A percentile compares a stretch with the other conserved stretches of the same genome.
phyloP scores from a whole-genome alignment of 2,329 filamentous ascomycete genomes.

The Botrytis aclada region DNA sequence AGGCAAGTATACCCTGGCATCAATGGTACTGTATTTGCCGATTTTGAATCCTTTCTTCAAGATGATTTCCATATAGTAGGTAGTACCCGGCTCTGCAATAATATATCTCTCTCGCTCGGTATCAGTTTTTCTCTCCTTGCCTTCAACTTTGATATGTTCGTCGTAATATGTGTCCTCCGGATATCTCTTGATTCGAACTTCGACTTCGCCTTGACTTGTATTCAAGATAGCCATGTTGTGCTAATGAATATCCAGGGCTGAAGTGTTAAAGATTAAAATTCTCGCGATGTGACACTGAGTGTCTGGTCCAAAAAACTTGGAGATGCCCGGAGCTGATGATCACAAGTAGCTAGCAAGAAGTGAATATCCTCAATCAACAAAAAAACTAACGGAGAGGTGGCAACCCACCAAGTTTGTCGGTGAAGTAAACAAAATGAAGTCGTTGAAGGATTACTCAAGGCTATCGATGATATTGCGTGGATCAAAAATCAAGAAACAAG shows the following conservation, averaged over 20 bases:
- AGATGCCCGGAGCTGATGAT: no score
- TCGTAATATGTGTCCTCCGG: slow-evolving; percentile 11
- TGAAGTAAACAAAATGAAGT: not conserved
- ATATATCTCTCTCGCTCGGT: slow-evolving; percentile 1
- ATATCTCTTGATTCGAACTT: slow-evolving; percentile 10
- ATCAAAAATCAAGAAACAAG: not conserved
- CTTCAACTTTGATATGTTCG: slow-evolving; percentile 17
- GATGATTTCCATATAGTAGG: slow-evolving; percentile 5
- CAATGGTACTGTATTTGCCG: not conserved
- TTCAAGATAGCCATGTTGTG: not conserved
- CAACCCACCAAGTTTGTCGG: no score
- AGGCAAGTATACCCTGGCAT: not conserved
- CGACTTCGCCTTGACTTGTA: not conserved
- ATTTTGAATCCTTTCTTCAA: slow-evolving; percentile 14
- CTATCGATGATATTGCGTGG: not conserved
- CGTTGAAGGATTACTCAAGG: no score
- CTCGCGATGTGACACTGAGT: no score
- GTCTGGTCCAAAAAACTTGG: accelerated
- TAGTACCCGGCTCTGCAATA: slow-evolving; percentile 5
- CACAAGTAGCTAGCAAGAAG: no score
- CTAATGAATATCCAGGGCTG: not conserved
- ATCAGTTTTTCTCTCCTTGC: not conserved
- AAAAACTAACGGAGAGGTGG: not conserved
- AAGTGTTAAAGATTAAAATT: no score
- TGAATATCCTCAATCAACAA: not conserved